phyloP scores from a whole-genome alignment of 495 filamentous ascomycete species.

The Tetracladium marchalianum region DNA sequence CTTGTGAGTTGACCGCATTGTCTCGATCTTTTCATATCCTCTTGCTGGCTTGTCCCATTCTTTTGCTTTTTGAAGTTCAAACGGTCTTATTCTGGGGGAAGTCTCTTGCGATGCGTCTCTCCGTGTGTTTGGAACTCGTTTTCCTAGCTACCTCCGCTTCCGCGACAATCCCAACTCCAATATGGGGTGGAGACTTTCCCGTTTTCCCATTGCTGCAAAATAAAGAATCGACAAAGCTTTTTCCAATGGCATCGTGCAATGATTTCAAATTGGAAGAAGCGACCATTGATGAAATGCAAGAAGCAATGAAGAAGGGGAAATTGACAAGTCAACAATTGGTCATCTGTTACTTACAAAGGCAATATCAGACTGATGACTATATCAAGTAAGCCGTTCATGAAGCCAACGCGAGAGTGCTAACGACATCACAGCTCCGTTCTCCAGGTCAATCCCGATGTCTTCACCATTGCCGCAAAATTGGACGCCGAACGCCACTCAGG shows the following conservation, averaged over 20 bases:
- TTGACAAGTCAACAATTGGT: slow-evolving; percentile 15
- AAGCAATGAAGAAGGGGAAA: slow-evolving; percentile 3
- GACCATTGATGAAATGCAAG: slow-evolving; percentile 17
- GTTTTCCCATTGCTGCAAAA: not conserved
- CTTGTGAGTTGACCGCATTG: too few relatives aligned
- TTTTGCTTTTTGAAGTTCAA: too few relatives aligned
- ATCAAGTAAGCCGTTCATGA: slow-evolving; percentile 6
- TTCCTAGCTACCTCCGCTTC: too few relatives aligned
- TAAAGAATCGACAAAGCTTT: slow-evolving; percentile 8
- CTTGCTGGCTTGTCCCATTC: too few relatives aligned
- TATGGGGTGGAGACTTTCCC: too few relatives aligned
- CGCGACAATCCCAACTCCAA: too few relatives aligned
- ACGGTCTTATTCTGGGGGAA: too few relatives aligned
- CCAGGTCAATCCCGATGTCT: slow-evolving; percentile 48
- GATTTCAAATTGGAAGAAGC: slow-evolving; percentile 52
- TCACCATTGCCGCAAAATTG: slow-evolving; percentile 37
- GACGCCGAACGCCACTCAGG: slow-evolving; percentile 42
- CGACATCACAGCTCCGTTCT: slow-evolving; percentile 29
- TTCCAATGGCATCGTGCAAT: slow-evolving; percentile 53
- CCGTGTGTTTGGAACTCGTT: too few relatives aligned
- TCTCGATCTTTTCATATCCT: too few relatives aligned
- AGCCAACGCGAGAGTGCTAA: not conserved
- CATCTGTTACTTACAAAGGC: slow-evolving; percentile 15
- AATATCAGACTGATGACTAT: slow-evolving; percentile 17
- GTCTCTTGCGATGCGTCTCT: too few relatives aligned